These are phyloP conservation scores for Pleodorina starrii DNA, from an alignment of 139 green algal species.

Conservation along the genomic window DNA sequence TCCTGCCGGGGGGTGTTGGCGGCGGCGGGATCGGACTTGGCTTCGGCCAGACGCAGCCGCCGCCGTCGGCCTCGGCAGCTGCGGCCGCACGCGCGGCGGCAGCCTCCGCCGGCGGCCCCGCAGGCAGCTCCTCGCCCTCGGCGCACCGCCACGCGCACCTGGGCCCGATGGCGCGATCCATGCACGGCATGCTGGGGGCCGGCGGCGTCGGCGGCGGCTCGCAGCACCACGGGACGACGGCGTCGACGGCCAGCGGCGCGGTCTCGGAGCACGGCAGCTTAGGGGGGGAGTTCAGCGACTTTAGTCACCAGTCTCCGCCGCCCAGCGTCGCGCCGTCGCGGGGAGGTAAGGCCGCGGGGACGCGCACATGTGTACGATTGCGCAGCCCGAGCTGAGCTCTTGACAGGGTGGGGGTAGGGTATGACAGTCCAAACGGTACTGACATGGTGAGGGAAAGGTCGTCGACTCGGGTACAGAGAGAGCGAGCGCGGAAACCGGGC, in stretches of 20 bases:
- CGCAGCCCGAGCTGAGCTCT: too few species aligned
- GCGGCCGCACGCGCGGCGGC: neutral
- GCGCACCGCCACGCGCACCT: neutral
- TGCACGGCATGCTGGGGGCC: neutral
- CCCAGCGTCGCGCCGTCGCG: conserved; percentile 32
- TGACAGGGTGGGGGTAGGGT: too few species aligned
- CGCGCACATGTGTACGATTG: too few species aligned
- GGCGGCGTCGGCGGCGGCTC: neutral
- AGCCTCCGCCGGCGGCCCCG: too few species aligned
- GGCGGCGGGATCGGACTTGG: neutral
- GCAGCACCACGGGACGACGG: neutral
- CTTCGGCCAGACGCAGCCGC: neutral
- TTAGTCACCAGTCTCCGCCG: conserved; percentile 39
- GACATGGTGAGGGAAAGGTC: too few species aligned
- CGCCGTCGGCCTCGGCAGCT: neutral
- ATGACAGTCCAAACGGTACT: too few species aligned
- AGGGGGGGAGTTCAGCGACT: conserved; percentile 14
- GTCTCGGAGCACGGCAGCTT: conserved; percentile 33
- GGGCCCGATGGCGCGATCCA: neutral
- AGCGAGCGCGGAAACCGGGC: too few species aligned
- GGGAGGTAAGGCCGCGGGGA: neutral
- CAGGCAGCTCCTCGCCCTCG: neutral
- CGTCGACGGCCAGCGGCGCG: neutral
- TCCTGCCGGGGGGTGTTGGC: neutral
- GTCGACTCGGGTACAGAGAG: too few species aligned